Conservation (phyloP, 208 protist species). For the Zelonia costaricensis region DNA sequence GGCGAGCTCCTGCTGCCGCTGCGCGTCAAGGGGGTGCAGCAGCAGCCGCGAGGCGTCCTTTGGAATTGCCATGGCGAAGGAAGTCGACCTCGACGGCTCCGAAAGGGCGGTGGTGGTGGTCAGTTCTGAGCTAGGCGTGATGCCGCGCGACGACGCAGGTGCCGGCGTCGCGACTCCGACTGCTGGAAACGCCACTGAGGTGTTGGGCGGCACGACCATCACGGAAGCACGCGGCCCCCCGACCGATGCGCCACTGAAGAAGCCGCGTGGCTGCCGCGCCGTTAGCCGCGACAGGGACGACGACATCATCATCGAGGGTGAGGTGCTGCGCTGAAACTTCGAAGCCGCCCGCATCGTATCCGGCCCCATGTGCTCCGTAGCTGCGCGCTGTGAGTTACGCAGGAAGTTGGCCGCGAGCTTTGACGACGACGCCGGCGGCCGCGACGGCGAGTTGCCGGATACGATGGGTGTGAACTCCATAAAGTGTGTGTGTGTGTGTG, state of each 20-base stretch:
- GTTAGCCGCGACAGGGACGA: too few relatives aligned
- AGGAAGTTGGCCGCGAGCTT: background rate
- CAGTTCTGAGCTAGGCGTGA: too few relatives aligned
- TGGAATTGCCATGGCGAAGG: slow-evolving; percentile 31
- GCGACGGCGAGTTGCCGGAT: background rate
- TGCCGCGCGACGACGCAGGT: too few relatives aligned
- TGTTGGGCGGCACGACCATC: background rate
- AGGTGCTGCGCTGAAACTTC: slow-evolving; percentile 1
- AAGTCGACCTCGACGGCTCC: background rate
- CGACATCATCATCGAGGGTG: background rate
- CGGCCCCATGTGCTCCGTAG: background rate
- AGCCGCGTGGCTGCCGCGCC: too few relatives aligned
- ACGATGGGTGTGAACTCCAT: background rate
- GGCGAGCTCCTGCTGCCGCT: slow-evolving; percentile 29
- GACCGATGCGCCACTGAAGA: background rate
- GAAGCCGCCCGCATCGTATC: background rate
- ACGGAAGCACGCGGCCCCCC: background rate
- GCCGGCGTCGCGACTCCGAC: too few relatives aligned
- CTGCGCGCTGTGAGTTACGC: background rate
- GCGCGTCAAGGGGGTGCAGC: slow-evolving; percentile 45
- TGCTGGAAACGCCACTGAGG: too few relatives aligned
- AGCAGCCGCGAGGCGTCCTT: slow-evolving; percentile 48
- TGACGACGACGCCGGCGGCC: slow-evolving; percentile 7
- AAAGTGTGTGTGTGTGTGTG: too few relatives aligned
- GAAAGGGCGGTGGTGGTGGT: too few relatives aligned